Percentiles rank a stretch among this genome's conserved stretches.
These are phyloP conservation scores for Sporisorium iseilematis-ciliati DNA, from an alignment of 1,284 basidiomycete genomes.

Conservation along the genomic window DNA sequence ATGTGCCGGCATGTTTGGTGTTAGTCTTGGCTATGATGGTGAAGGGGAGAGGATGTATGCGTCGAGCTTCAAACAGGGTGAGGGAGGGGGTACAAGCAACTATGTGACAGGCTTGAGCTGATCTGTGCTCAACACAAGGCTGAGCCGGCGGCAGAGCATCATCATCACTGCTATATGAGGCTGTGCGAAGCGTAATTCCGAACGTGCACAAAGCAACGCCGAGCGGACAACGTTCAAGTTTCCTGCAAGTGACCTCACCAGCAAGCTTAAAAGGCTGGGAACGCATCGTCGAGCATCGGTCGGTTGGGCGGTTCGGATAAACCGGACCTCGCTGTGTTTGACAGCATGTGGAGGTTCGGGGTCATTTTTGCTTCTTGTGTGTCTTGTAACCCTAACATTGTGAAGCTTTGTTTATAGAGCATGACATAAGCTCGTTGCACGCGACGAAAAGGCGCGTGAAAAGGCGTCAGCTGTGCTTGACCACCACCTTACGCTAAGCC, in stretches of 20 bases:
- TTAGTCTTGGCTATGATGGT: not conserved
- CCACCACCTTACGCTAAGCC: not conserved
- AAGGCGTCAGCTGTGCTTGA: not conserved
- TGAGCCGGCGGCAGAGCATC: not conserved
- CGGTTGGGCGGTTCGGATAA: too few relatives aligned
- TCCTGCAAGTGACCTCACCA: slow-evolving; percentile 2
- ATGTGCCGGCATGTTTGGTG: slow-evolving; percentile 46
- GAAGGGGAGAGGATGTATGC: not conserved
- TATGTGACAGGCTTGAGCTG: not conserved
- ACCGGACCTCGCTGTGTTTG: not conserved
- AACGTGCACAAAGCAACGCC: not conserved
- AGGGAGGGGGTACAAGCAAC: not conserved
- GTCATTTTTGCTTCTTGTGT: not conserved
- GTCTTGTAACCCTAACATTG: not conserved
- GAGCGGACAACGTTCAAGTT: not conserved
- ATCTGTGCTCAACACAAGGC: not conserved
- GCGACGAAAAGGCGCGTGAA: not conserved
- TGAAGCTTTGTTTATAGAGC: not conserved
- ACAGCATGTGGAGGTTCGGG: slow-evolving; percentile 6
- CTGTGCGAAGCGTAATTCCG: not conserved
- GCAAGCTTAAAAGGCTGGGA: not conserved
- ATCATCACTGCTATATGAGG: not conserved
- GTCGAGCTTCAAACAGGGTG: not conserved
- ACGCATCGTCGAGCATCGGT: not conserved
- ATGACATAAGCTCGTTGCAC: not conserved